phyloP scores from a whole-genome alignment of 495 filamentous ascomycete genomes.

The Glarea lozoyensis region DNA sequence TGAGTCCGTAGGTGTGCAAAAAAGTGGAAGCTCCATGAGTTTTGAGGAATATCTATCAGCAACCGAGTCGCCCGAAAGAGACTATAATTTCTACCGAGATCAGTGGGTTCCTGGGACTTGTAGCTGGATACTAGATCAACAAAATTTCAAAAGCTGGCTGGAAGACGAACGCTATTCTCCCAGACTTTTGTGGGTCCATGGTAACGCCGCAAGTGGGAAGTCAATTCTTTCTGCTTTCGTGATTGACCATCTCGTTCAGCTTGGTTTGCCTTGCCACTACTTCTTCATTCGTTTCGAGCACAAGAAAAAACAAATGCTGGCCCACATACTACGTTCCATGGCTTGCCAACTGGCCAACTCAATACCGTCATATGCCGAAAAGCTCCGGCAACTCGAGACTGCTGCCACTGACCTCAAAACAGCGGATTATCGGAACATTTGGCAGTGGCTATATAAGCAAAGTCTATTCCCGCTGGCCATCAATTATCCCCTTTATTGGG shows the following conservation, averaged over 20 bases:
- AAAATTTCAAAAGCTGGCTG: conserved; percentile 18
- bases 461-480: too few relatives aligned
- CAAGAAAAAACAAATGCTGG: conserved; percentile 20
- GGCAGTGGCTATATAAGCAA: conserved; percentile 32
- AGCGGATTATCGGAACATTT: conserved; percentile 24
- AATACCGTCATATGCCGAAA: conserved; percentile 9
- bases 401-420: conserved; percentile 17
- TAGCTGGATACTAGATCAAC: conserved; percentile 23
- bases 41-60: too few relatives aligned
- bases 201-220: conserved; percentile 27
- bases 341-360: conserved; percentile 31
- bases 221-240: conserved; percentile 24
- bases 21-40: background rate
- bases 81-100: background rate
- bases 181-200: conserved; percentile 24
- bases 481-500: conserved; percentile 35
- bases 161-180: conserved; percentile 5
- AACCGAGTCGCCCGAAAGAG: background rate
- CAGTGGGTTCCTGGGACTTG: conserved; percentile 21
- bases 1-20: background rate
- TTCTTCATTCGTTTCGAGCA: conserved; percentile 31
- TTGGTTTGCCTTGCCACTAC: conserved; percentile 19
- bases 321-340: conserved; percentile 25
- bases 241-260: conserved; percentile 16
- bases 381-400: conserved; percentile 19